Evolutionary conservation across 225 moss, liverwort and hornwort genomes (phyloP).

Genomic region (Climacium dendroides): DNA sequence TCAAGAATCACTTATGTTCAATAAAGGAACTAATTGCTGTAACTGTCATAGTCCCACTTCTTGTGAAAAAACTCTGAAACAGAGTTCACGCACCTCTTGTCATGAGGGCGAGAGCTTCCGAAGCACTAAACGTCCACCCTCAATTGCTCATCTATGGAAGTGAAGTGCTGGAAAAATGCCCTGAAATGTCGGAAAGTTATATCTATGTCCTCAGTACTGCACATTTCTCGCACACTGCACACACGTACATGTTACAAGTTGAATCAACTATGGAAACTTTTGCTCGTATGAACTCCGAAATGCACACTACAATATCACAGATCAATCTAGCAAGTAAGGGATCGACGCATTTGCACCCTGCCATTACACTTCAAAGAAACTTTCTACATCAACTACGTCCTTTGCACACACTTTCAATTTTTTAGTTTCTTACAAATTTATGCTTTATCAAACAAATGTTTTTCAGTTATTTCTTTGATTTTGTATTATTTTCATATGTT

Average conservation of each 20-base stretch:
- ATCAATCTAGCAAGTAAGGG: not conserved
- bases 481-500: not conserved
- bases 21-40: not conserved
- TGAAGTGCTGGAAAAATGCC: constrained; percentile 53
- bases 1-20: constrained; percentile 8
- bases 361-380: not conserved
- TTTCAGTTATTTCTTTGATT: not conserved
- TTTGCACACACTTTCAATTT: not conserved
- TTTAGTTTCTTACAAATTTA: not conserved
- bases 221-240: constrained; percentile 71
- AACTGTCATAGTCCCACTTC: not conserved
- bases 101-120: not conserved
- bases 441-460: not conserved
- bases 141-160: constrained; percentile 54
- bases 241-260: not conserved
- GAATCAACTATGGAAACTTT: not conserved
- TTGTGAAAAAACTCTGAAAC: not conserved
- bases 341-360: not conserved
- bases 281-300: not conserved
- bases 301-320: not conserved
- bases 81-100: constrained; percentile 3
- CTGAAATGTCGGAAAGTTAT: constrained; percentile 55
- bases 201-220: constrained; percentile 51
- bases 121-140: constrained; percentile 31
- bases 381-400: not conserved